Evolutionary conservation across 2,329 filamentous ascomycete genomes (phyloP), one percentile per base, ranked within the genome.

Genomic region (Keithomyces neogunnii): DNA sequence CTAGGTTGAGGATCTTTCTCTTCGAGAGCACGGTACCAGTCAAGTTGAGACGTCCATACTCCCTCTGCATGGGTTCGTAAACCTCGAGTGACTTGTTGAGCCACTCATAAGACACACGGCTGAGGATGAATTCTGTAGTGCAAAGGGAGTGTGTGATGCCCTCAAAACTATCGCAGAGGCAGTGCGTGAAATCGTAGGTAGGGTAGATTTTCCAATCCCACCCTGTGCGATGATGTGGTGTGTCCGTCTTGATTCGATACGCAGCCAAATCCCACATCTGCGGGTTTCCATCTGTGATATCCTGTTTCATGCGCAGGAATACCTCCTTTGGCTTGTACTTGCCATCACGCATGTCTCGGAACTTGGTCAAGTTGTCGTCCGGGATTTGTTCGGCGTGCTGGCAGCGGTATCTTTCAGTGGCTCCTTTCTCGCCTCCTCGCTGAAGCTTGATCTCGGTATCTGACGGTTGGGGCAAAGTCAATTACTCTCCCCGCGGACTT

Each of bases 181-280:
- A 95, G 72, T 95, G 89, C 0, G 86, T 87, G 65, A 95, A 95
- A 66, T 96, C 91, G 63, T 96, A 96, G 0, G 92, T 95, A 0
- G 93, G 93, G 66, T 96, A 96, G 56, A 96, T 95, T 68, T 84
- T 86, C 90, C 91, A 97, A 63, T 86, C 83, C 57, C 80, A 74
- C 32, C 88, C 89, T 0, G 91, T 95, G 36, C 88, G 81, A 68
- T 89, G 83, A 65, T 95, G 89, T 43, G 83, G 77, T 54, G 75
- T 76, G 52, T 80, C 71, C 42, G 88, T 83, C 61, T 86, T 80
- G 55, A 97, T 85, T 54, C 92, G 83, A 69, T 96, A 97, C 13
- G 92, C 92, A 2, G 88, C 88, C 50, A 96, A 72, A 74, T 97
- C 92, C 92, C 92, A 96, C 88, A 96, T 91, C 69, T 95, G 89